These are phyloP conservation scores for Fusarium mexicanum DNA, from an alignment of 2,329 filamentous ascomycete genomes.

Conservation along the genomic window DNA sequence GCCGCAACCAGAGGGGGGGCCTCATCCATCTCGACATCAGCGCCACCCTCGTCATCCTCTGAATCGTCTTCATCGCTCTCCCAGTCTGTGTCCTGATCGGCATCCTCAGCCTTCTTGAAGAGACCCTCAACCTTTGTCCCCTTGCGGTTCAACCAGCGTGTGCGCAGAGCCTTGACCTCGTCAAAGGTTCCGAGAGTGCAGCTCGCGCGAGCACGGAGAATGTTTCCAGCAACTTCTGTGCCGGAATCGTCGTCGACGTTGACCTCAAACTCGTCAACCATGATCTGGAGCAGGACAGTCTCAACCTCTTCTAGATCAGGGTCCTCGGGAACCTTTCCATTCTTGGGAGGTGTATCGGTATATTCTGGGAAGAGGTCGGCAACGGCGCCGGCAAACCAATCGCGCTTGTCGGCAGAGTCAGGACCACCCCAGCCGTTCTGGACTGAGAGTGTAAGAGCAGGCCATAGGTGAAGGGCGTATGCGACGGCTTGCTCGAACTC, in stretches of 20 bases:
- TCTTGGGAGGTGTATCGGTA: constrained; percentile 48
- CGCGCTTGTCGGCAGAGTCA: constrained; percentile 85
- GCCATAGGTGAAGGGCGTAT: constrained; percentile 87
- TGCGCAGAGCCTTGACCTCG: constrained; percentile 71
- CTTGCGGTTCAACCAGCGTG: constrained; percentile 69
- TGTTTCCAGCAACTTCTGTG: constrained; percentile 75
- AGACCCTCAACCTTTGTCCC: constrained; percentile 65
- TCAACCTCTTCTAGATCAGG: constrained; percentile 84
- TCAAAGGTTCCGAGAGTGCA: constrained; percentile 72
- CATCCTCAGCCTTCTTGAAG: constrained; percentile 65
- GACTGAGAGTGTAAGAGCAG: constrained; percentile 86
- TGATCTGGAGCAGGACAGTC: constrained; percentile 84
- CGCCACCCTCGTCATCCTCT: constrained; percentile 64
- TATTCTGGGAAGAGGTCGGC: constrained; percentile 83
- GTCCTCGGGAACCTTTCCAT: constrained; percentile 52
- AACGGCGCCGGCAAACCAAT: constrained; percentile 93
- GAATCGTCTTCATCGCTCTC: constrained; percentile 68
- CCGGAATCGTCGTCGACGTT: constrained; percentile 91
- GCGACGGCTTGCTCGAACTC: constrained; percentile 89
- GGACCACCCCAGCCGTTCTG: constrained; percentile 89
- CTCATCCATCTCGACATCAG: constrained; percentile 74
- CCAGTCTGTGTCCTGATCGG: constrained; percentile 69
- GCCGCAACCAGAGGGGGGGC: constrained; percentile 68
- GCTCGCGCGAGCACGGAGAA: constrained; percentile 73
- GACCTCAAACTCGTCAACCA: constrained; percentile 96